phyloP scores from a whole-genome alignment of 176 grass and related monocot species.

The Poa annua region DNA sequence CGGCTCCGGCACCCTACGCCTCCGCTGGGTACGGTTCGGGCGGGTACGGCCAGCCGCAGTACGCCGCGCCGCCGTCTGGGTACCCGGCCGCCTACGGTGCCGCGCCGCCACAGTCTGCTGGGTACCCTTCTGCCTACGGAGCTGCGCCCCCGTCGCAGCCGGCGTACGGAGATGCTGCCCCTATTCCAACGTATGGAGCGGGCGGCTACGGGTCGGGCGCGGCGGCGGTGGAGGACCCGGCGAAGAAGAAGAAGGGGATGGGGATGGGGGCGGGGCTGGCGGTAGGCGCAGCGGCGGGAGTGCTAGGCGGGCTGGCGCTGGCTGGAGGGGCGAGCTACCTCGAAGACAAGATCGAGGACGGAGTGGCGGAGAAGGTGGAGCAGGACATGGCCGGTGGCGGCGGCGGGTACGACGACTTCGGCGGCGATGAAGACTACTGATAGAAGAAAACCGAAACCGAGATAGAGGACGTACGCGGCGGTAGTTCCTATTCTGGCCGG shows the following conservation, averaged over 20 bases:
- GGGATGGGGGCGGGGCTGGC: conserved; percentile 66
- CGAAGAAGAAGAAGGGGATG: conserved; percentile 47
- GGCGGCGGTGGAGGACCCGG: background rate
- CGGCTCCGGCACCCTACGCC: background rate
- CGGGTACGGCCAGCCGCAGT: conserved; percentile 40
- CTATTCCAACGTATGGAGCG: background rate
- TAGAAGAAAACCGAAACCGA: background rate
- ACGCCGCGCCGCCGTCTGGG: conserved; percentile 11
- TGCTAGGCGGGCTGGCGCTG: conserved; percentile 65
- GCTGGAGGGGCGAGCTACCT: conserved; percentile 62
- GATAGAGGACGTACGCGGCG: background rate
- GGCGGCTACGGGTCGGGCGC: conserved; percentile 4
- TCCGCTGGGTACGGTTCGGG: conserved; percentile 25
- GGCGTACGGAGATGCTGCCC: conserved; percentile 19
- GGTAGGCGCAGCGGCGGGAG: conserved; percentile 62
- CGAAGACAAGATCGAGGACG: conserved; percentile 65
- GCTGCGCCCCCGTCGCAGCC: background rate
- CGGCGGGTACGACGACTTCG: conserved; percentile 32
- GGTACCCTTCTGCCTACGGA: conserved; percentile 21
- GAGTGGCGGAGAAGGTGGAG: conserved; percentile 62
- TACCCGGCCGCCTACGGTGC: conserved; percentile 42
- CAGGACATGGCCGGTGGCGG: conserved; percentile 40
- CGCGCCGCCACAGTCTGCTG: background rate
- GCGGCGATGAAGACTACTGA: conserved; percentile 48
- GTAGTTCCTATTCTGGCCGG: background rate